Percentiles rank a stretch among this genome's conserved stretches.
These are phyloP conservation scores for Oryza brachyantha DNA, from an alignment of 176 grass and related monocot genomes.

Conservation along the genomic window DNA sequence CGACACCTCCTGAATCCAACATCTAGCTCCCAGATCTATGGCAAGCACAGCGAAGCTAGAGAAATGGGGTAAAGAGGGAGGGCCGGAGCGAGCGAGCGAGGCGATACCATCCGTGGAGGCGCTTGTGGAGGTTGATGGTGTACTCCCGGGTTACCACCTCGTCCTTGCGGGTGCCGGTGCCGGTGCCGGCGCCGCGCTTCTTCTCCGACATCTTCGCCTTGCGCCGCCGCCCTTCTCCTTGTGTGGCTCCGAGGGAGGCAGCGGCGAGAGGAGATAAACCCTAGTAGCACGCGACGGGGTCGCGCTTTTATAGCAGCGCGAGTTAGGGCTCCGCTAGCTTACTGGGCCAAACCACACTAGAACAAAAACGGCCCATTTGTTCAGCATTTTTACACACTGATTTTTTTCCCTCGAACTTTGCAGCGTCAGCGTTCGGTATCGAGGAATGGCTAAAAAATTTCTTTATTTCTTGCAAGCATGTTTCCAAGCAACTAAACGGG, in stretches of 20 bases:
- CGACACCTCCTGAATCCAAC: background rate
- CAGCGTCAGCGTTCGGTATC: too few relatives aligned
- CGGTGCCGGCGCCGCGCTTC: slow-evolving; percentile 39
- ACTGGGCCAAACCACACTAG: background rate
- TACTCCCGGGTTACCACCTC: slow-evolving; percentile 74
- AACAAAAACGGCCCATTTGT: too few relatives aligned
- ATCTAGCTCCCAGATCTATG: background rate
- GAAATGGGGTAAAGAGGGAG: background rate
- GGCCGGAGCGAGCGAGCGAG: background rate
- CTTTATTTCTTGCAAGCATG: too few relatives aligned
- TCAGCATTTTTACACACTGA: too few relatives aligned
- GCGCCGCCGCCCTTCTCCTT: slow-evolving; percentile 19
- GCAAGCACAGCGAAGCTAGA: too few relatives aligned
- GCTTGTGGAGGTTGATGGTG: slow-evolving; percentile 76
- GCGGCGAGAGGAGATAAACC: slow-evolving; percentile 49
- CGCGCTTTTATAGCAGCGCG: slow-evolving; percentile 30
- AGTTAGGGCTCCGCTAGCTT: slow-evolving; percentile 12
- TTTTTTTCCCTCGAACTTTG: too few relatives aligned
- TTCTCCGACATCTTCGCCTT: slow-evolving; percentile 50
- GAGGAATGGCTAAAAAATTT: too few relatives aligned
- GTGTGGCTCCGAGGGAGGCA: background rate
- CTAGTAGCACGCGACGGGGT: background rate
- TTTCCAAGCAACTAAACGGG: too few relatives aligned
- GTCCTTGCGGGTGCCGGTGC: slow-evolving; percentile 53
- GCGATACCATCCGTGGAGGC: slow-evolving; percentile 70